Percentiles rank a stretch among this genome's conserved stretches.
These are phyloP conservation scores for Chenopodium berlandieri DNA, from an alignment of 148 eudicot species.

Conservation along the genomic window DNA sequence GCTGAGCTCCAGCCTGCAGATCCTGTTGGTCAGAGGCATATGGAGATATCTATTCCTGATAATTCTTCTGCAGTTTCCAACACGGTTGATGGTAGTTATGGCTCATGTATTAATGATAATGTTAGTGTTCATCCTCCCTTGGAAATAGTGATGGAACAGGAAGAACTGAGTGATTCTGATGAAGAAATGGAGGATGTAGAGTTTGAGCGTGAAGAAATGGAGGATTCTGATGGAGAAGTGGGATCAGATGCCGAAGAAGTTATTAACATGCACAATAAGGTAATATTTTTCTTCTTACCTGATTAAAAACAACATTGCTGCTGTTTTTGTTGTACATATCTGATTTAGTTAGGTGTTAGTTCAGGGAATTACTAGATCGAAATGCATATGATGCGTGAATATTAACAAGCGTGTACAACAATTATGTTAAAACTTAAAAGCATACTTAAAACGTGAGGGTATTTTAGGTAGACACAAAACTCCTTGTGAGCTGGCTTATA, in stretches of 20 bases:
- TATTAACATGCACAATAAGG: slow-evolving; percentile 48
- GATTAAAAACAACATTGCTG: not conserved
- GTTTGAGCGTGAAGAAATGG: slow-evolving; percentile 96
- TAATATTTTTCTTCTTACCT: slow-evolving; percentile 19
- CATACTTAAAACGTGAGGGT: no score
- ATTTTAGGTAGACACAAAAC: no score
- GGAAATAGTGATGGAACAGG: slow-evolving; percentile 96
- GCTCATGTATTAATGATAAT: slow-evolving; percentile 22
- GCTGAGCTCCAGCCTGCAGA: slow-evolving; percentile 15
- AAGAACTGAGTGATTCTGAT: slow-evolving; percentile 97
- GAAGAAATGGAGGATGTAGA: slow-evolving; percentile 88
- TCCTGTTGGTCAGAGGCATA: slow-evolving; percentile 22
- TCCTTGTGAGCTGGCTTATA: no score
- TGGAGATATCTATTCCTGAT: slow-evolving; percentile 31
- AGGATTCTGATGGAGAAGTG: slow-evolving; percentile 84
- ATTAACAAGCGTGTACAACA: no score
- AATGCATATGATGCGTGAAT: no score
- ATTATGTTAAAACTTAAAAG: no score
- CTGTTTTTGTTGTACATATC: slow-evolving; percentile 11
- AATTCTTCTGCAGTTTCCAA: slow-evolving; percentile 20
- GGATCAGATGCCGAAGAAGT: slow-evolving; percentile 47
- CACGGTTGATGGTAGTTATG: slow-evolving; percentile 27
- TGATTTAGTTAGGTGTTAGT: slow-evolving; percentile 15
- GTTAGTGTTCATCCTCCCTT: slow-evolving; percentile 44
- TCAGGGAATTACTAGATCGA: not conserved